Evolutionary conservation across 176 grass and related monocot genomes (phyloP), one percentile per base, ranked within the genome.

Genomic region (Bothriochloa decipiens): DNA sequence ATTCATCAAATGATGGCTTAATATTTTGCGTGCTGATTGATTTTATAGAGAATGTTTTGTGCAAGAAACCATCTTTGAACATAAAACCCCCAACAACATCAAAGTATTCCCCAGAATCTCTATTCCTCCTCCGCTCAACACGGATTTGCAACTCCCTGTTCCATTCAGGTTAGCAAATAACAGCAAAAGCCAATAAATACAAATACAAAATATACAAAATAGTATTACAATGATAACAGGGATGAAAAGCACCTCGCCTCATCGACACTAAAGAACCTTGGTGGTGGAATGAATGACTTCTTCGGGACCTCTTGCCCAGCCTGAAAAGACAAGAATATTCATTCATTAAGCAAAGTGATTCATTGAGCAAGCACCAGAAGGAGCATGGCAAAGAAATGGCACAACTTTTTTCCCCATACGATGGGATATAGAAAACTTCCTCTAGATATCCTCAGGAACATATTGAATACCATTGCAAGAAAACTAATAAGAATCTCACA

Each of bases 11-110:
- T 17, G 92, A 87, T 11, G 92, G 95, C 26, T 89, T 71, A 46
- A 97, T 90, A 71, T 92, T 89, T 17, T 91, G 78, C 11, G 66
- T 86, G 52, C 72, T 90, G 39, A 97, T 92, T n/a, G 92, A 92
- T 78, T 86, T 97, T 40, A 97, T 84, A 11, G 95, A 94, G n/a
- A 89, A 84, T 13, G 78, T 92, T 82, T 97, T 97, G 65, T 90
- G 82, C 3, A 97, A 77, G 71, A 97, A 94, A 18, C 95, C 95
- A 70, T 97, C 95, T 89, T 97, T 90, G 37, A 94, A 97, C 88
- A 79, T 87, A 22, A 92, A 73, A 40, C 84, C 81, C 77, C 86
- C 91, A 40, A 97, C 87, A 71, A 85, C 84, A 47, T 92, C 94
- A 76, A 90, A 97, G 57, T 90, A 90, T 69, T 90, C 91, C 41